Conservation (phyloP, 2,329 filamentous ascomycete genomes). For the Thielaviopsis ethacetica region DNA sequence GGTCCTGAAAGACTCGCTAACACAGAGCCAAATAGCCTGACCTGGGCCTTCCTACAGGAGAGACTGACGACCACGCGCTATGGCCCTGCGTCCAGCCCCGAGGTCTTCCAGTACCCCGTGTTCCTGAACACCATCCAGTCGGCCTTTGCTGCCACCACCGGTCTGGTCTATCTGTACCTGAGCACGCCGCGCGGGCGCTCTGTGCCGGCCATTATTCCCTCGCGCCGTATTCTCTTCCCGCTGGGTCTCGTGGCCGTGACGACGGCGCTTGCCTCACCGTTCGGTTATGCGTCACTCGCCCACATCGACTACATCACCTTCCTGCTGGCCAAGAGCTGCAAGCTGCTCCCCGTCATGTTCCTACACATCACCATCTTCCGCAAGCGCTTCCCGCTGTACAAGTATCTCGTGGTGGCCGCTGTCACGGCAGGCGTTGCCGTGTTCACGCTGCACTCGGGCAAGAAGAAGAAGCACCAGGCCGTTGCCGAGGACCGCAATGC, state of each 20-base stretch:
- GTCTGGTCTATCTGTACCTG: constrained; percentile 60
- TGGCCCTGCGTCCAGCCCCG: constrained; percentile 42
- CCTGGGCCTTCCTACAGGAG: constrained; percentile 94
- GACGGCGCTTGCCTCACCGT: constrained; percentile 78
- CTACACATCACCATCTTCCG: constrained; percentile 86
- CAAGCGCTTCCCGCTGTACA: constrained; percentile 80
- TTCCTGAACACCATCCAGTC: constrained; percentile 96
- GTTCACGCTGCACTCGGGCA: constrained; percentile 74
- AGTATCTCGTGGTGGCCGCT: constrained; percentile 82
- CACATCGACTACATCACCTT: constrained; percentile 98
- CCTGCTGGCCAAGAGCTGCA: constrained; percentile 94
- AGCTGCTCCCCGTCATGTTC: constrained; percentile 96
- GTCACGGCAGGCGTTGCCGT: constrained; percentile 88
- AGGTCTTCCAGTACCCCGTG: constrained; percentile 83
- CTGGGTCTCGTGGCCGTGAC: constrained; percentile 76
- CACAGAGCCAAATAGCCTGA: constrained; percentile 43
- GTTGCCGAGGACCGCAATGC: constrained; percentile 40
- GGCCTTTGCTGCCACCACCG: constrained; percentile 66
- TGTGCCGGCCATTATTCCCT: constrained; percentile 58
- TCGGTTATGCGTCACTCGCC: constrained; percentile 79
- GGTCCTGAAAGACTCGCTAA: background rate
- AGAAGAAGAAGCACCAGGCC: constrained; percentile 29
- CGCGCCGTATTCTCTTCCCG: constrained; percentile 54
- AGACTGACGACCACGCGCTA: constrained; percentile 90
- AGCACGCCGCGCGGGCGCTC: constrained; percentile 33